Base-by-base conservation (phyloP, 352 stramenopile genomes). In the Globisporangium acanthophoron region DNA sequence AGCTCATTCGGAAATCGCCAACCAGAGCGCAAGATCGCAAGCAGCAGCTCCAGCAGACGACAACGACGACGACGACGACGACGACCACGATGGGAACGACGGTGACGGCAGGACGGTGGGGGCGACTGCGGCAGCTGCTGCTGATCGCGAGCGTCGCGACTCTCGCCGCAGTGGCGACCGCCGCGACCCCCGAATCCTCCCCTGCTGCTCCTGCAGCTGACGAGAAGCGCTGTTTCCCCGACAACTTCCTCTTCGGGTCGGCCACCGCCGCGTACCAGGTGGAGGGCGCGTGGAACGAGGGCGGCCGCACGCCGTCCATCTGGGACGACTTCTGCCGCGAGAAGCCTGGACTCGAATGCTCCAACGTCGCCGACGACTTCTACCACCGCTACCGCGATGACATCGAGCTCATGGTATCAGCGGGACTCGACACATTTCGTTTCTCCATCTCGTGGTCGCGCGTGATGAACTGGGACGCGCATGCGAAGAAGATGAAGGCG, bases 201-300 rank as follows among this genome's bases (percentile, higher is more conserved):
- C 6, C 33, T 12, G 5, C 33, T 11, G 33, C 33, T 37, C 6
- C 33, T 37, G 33, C n/a, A 0, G 35, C 39, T 13, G 21, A 13
- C 44, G 7, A 35, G 29, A 60, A 60, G 31, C 78, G 78, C 37
- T 87, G 80, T 66, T 88, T 90, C 55, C 68, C 80, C 3, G 65
- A 70, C 18, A 58, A 71, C 45, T 97, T 97, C 76, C 65, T 94
- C 53, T 96, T 90, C 54, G 94, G 94, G 20, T 79, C 77, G 5
- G 89, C 92, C 18, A 98, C 92, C 4, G 90, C 92, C 0, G 69
- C 85, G 35, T 98, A 97, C 73, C 93, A 98, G 74, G 83, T 98
- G 39, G 96, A 99, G 76, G 96, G 94, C 20, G 93, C 75, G 3
- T 79, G 74, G 55, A 81, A 96, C 49, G 79, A 87, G 53, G 85